A percentile compares a stretch with the other conserved stretches of the same genome.
Conservation (phyloP, 1,139 yeast genomes). For the Saccharomycopsis hybrid region DNA sequence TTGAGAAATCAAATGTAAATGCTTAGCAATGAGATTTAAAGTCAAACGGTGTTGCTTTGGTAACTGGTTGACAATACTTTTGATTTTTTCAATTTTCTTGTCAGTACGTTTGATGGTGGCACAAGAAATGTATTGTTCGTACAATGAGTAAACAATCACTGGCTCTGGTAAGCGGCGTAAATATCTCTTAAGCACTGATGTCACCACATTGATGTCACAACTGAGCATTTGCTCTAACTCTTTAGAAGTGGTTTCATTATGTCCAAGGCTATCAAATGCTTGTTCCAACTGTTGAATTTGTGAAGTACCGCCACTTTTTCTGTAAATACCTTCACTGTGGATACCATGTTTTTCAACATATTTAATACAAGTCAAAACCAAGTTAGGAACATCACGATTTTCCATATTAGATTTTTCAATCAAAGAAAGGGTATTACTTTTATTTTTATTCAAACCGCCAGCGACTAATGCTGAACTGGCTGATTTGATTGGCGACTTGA, state of each 20-base stretch:
- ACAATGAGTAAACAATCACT: constrained; percentile 62
- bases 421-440: constrained; percentile 39
- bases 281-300: constrained; percentile 51
- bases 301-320: constrained; percentile 85
- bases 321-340: constrained; percentile 75
- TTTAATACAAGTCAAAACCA: constrained; percentile 70
- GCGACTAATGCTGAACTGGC: neutral
- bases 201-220: constrained; percentile 80
- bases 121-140: constrained; percentile 57
- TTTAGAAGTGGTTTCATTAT: constrained; percentile 6
- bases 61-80: constrained; percentile 35
- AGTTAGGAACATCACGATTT: constrained; percentile 55
- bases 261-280: constrained; percentile 29
- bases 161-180: constrained; percentile 83
- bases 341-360: constrained; percentile 80
- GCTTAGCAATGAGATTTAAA: constrained; percentile 51
- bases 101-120: constrained; percentile 34
- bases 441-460: no score
- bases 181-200: constrained; percentile 82
- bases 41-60: constrained; percentile 67
- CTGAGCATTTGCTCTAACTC: constrained; percentile 39
- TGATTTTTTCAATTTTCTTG: constrained; percentile 31
- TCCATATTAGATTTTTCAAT: constrained; percentile 58
- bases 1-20: constrained; percentile 51
- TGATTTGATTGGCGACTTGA: constrained; percentile 7